Evolutionary conservation across 176 grass and related monocot genomes (phyloP).

Genomic region (bread wheat (Triticum aestivum)): DNA sequence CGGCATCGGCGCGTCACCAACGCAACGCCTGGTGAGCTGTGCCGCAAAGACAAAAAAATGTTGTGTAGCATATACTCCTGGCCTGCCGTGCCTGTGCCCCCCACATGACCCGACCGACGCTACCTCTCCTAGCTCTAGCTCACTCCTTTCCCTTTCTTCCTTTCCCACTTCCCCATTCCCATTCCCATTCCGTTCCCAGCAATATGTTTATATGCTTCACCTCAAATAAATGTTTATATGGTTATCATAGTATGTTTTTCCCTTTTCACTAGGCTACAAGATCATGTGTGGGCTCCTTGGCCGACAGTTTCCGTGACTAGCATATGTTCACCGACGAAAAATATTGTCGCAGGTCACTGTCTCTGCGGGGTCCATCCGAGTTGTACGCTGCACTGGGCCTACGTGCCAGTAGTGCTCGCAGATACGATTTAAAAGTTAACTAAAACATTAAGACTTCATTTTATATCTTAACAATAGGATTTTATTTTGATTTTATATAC

Average conservation of each 20-base stretch:
- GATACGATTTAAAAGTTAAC: neutral
- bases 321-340: neutral
- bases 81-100: neutral
- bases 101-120: constrained; percentile 36
- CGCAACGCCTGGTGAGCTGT: constrained; percentile 29
- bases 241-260: neutral
- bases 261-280: neutral
- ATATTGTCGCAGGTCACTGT: neutral
- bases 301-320: neutral
- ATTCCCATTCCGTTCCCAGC: neutral
- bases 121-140: neutral
- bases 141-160: neutral
- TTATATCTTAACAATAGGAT: neutral
- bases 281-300: neutral
- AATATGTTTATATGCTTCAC: neutral
- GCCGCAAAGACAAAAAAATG: neutral
- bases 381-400: neutral
- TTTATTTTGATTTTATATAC: neutral
- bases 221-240: too few species aligned
- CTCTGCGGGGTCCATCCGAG: neutral
- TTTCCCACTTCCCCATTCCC: neutral
- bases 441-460: too few species aligned
- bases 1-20: constrained; percentile 6
- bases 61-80: constrained; percentile 26
- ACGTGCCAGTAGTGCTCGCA: neutral